These are phyloP conservation scores for Paecilomyces sp. DNA, from an alignment of 2,329 filamentous ascomycete genomes.

Conservation along the genomic window DNA sequence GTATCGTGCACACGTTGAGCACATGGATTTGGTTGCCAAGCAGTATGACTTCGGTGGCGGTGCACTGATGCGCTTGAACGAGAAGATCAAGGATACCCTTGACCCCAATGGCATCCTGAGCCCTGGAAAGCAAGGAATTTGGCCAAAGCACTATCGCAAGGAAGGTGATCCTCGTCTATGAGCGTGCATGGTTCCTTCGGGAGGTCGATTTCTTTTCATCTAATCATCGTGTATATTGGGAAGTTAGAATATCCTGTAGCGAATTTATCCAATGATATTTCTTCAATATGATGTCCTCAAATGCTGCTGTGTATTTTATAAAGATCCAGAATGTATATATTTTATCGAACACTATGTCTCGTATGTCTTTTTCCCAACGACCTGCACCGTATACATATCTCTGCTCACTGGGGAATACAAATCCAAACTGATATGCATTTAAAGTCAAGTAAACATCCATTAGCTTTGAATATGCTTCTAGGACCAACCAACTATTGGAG, in stretches of 20 bases:
- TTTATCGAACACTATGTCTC: too few relatives aligned
- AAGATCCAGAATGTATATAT: too few relatives aligned
- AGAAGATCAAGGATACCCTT: not conserved
- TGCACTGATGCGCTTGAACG: not conserved
- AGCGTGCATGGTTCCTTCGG: not conserved
- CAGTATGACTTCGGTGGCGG: not conserved
- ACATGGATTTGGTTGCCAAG: constrained; percentile 12
- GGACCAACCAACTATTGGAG: too few relatives aligned
- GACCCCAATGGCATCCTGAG: not conserved
- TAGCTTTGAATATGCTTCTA: too few relatives aligned
- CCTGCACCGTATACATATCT: too few relatives aligned
- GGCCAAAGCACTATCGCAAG: not conserved
- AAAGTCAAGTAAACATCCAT: too few relatives aligned
- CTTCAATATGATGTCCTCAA: not conserved
- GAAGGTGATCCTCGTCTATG: not conserved
- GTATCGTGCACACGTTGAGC: constrained; percentile 13
- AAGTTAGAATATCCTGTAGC: not conserved
- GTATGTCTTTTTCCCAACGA: too few relatives aligned
- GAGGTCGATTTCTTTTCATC: not conserved
- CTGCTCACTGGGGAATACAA: too few relatives aligned
- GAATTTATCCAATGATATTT: not conserved
- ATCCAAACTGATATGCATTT: too few relatives aligned
- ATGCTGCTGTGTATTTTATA: not conserved
- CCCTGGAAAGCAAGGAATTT: not conserved
- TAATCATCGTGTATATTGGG: not conserved